Evolutionary conservation across 169 alveolate species (phyloP).

Genomic region (Plasmodium inui): DNA sequence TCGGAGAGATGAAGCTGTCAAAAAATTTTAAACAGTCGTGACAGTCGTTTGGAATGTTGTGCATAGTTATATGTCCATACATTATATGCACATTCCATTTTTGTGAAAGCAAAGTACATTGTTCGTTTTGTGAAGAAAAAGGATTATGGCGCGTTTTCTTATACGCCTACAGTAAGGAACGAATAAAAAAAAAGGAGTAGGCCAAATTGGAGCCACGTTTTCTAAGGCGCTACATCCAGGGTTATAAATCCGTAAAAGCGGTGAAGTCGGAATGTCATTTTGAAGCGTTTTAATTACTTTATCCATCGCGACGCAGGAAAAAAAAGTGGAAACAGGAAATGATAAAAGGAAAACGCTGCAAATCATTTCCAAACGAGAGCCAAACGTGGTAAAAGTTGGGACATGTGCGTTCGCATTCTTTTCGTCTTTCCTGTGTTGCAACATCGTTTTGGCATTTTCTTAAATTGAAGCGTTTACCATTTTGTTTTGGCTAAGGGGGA

Average conservation of each 20-base stretch:
- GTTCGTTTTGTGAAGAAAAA: not conserved
- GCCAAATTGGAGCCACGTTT: not conserved
- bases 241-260: not conserved
- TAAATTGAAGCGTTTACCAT: not conserved
- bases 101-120: not conserved
- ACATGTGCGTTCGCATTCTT: not conserved
- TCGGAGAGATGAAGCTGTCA: not conserved
- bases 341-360: not conserved
- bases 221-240: not conserved
- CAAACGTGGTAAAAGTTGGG: not conserved
- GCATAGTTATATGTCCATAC: not conserved
- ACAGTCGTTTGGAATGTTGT: not conserved
- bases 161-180: not conserved
- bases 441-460: not conserved
- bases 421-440: not conserved
- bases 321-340: not conserved
- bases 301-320: not conserved
- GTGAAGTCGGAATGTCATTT: not conserved
- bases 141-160: not conserved
- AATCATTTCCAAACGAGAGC: not conserved
- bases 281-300: not conserved
- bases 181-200: not conserved
- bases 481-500: not conserved
- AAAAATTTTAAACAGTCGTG: not conserved
- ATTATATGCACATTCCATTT: not conserved